These are phyloP conservation scores for Suhomyces xylopsoci DNA, from an alignment of 805 yeast species.

Conservation along the genomic window DNA sequence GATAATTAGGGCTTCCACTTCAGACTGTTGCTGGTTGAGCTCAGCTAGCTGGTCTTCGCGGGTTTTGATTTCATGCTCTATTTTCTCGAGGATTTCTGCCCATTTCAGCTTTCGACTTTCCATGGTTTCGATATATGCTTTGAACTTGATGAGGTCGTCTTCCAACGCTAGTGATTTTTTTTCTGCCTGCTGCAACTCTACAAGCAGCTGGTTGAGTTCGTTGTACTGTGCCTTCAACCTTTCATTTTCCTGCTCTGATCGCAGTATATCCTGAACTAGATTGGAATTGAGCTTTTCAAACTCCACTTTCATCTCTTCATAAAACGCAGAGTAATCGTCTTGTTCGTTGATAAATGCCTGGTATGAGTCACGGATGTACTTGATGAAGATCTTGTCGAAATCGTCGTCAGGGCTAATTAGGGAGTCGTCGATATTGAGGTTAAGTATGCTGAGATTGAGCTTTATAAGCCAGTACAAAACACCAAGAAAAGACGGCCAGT, in stretches of 20 bases:
- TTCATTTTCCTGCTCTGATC: slow-evolving; percentile 39
- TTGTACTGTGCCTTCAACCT: slow-evolving; percentile 38
- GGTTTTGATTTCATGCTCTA: slow-evolving; percentile 50
- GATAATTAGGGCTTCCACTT: slow-evolving; percentile 41
- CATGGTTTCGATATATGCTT: slow-evolving; percentile 68
- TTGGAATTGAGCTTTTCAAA: slow-evolving; percentile 51
- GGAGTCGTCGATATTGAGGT: slow-evolving; percentile 28
- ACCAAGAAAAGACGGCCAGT: slow-evolving; percentile 82
- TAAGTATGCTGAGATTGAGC: slow-evolving; percentile 38
- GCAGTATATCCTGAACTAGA: slow-evolving; percentile 45
- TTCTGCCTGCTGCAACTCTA: slow-evolving; percentile 48
- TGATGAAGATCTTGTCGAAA: slow-evolving; percentile 50
- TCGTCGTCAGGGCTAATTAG: slow-evolving; percentile 41
- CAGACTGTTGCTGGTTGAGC: slow-evolving; percentile 40
- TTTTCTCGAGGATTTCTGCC: slow-evolving; percentile 55
- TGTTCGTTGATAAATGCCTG: slow-evolving; percentile 60
- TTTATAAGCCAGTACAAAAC: slow-evolving; percentile 80
- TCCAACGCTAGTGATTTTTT: slow-evolving; percentile 62
- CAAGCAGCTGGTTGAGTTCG: slow-evolving; percentile 42
- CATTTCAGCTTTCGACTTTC: slow-evolving; percentile 63
- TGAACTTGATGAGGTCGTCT: slow-evolving; percentile 66
- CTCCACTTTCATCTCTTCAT: slow-evolving; percentile 53
- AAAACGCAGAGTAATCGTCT: slow-evolving; percentile 57
- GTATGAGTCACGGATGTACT: slow-evolving; percentile 66
- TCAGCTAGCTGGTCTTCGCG: slow-evolving; percentile 42